Evolutionary conservation across 2,329 filamentous ascomycete genomes (phyloP), one percentile per base, ranked within the genome.

Genomic region (Fusarium oxysporum): DNA sequence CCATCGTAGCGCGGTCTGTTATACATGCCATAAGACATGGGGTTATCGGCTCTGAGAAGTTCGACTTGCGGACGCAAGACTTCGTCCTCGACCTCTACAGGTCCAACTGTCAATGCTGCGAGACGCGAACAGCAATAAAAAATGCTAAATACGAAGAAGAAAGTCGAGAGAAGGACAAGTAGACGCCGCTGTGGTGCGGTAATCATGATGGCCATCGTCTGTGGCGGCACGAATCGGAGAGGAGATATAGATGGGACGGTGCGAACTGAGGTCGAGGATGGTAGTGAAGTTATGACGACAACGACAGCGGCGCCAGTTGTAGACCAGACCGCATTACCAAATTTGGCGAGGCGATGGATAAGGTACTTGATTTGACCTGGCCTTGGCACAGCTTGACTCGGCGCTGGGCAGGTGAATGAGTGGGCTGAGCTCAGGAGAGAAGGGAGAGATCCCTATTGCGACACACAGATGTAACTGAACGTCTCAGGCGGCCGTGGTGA

Each of bases 1-100:
- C 73, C 75, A 38, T 80, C 77, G 71, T 86, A 78, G 12, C 71
- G 73, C 30, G 85, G 85, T 28, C 83, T 83, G 7, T 77, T 78
- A 53, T 81, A 79, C 19, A 80, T 80, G 68, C 80, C 83, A 77
- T 85, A 86, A 14, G 78, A 78, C 83, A 85, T 85, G 61, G 80
- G 76, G 28, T 77, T 72, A 53, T 82, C 81, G 23, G 81, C 81
- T 32, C 62, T 71, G n/a, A 65, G 60, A 53, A 77, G 65, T 23
- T 72, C 60, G 41, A 78, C 54, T 53, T 71, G 48, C 13, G 65
- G 50, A 11, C 61, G 35, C 25, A 56, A 53, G 11, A 64, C 43
- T 57, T 65, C 33, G 35, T 63, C 56, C 21, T 68, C 58, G n/a
- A 63, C 43, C 30, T 47, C 47, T 8, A 69, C 21, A 10, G 73